A percentile compares a stretch with the other conserved stretches of the same genome.
These are phyloP conservation scores for Trypanosoma theileri DNA, from an alignment of 208 protist genomes.

Conservation along the genomic window DNA sequence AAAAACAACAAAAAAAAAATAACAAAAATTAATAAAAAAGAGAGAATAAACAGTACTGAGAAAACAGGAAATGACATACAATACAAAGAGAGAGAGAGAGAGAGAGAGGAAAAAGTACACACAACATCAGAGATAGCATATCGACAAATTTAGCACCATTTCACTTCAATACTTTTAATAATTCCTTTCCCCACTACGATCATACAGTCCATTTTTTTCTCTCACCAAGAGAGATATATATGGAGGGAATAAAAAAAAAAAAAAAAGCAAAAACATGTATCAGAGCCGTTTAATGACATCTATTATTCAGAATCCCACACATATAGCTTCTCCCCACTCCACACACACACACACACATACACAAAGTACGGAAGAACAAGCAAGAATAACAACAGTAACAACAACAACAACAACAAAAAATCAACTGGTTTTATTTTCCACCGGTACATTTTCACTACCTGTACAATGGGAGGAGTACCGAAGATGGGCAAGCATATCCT, in stretches of 20 bases:
- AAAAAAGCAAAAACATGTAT: too few species aligned
- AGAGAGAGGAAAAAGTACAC: constrained; percentile 14
- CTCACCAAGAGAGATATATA: too few species aligned
- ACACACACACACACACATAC: too few species aligned
- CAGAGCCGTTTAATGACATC: too few species aligned
- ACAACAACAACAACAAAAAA: constrained; percentile 20
- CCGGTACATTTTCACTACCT: neutral
- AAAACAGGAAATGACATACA: constrained; percentile 9
- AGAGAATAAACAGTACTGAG: constrained; percentile 3
- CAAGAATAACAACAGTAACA: constrained; percentile 11
- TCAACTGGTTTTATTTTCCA: neutral
- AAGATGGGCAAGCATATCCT: constrained; percentile 20
- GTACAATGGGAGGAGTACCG: constrained; percentile 28
- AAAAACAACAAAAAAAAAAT: constrained; percentile 6
- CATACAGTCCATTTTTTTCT: too few species aligned
- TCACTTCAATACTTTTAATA: too few species aligned
- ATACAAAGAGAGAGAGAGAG: constrained; percentile 9
- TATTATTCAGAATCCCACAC: too few species aligned
- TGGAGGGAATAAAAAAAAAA: too few species aligned
- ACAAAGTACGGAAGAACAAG: neutral
- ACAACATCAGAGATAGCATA: too few species aligned
- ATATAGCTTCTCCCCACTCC: too few species aligned
- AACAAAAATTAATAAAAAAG: constrained; percentile 8
- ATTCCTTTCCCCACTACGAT: too few species aligned
- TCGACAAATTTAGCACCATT: too few species aligned